These are phyloP conservation scores for Fusarium paranaense DNA, from an alignment of 2,329 filamentous ascomycete genomes.

Conservation along the genomic window DNA sequence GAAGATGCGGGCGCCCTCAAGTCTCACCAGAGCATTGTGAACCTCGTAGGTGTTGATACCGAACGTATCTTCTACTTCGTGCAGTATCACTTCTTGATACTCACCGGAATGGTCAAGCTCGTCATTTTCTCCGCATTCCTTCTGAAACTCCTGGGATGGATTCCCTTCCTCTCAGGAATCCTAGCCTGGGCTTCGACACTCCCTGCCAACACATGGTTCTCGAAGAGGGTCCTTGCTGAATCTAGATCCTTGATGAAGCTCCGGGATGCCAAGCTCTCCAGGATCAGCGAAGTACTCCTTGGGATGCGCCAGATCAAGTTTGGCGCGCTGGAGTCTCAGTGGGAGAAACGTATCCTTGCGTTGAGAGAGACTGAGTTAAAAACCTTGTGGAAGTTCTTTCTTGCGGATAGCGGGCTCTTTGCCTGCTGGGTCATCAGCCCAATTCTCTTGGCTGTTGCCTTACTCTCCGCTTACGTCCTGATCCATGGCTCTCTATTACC, in stretches of 20 bases:
- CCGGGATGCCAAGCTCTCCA: constrained; percentile 77
- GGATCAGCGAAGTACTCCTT: constrained; percentile 79
- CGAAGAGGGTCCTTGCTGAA: constrained; percentile 71
- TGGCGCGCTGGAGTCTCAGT: constrained; percentile 77
- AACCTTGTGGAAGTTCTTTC: constrained; percentile 74
- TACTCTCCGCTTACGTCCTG: constrained; percentile 74
- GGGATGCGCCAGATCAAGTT: constrained; percentile 89
- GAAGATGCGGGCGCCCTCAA: constrained; percentile 45
- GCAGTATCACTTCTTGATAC: constrained; percentile 73
- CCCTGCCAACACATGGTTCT: constrained; percentile 75
- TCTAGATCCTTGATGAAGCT: constrained; percentile 79
- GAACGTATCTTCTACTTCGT: constrained; percentile 76
- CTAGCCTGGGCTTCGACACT: constrained; percentile 70
- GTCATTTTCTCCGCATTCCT: constrained; percentile 74
- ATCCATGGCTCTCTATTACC: constrained; percentile 72
- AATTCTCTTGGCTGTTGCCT: constrained; percentile 76
- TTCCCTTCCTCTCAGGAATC: constrained; percentile 73
- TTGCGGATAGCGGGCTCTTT: constrained; percentile 71
- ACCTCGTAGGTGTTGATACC: constrained; percentile 79
- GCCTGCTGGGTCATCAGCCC: constrained; percentile 79
- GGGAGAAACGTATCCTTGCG: constrained; percentile 74
- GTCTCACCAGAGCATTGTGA: constrained; percentile 76
- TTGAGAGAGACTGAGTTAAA: constrained; percentile 73
- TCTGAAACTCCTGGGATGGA: constrained; percentile 76
- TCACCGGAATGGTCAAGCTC: constrained; percentile 71